Base-by-base conservation (phyloP, 139 green algal genomes). In the Haematococcus lacustris region DNA sequence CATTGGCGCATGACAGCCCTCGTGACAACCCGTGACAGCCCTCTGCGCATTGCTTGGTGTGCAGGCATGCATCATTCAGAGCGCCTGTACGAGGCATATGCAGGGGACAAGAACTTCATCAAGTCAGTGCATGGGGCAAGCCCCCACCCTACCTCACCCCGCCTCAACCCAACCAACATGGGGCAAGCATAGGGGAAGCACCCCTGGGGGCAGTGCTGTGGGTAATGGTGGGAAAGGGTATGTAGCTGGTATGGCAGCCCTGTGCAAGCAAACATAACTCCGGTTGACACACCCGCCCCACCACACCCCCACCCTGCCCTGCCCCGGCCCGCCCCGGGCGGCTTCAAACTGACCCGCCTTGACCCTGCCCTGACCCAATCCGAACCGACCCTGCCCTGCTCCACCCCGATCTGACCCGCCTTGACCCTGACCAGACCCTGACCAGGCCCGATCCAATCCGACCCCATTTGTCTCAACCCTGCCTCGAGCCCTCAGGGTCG, bases 61-160 rank as follows among this genome's bases (percentile, higher is more conserved):
- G n/a, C n/a, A n/a, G n/a, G 38, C 5, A 79, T 83, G 9, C 71
- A 89, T 41, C 93, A 98, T 78, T 90, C 83, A 21, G 75, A 81
- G 67, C 26, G n/a, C 9, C 68, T 97, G 35, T 76, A 88, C 70
- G 71, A 78, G 3, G 82, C 82, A 1, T 93, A 94, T 47, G 86
- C 82, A 6, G 88, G 91, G 0, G 93, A 98, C 76, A 97, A 97
- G 73, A 91, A 97, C 73, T 74, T 95, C 41, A 85, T 91, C 50
- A 76, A 70, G 32, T 89, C 64, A 17, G 78, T 68, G 3, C 5
- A 63, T 33, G 9, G 17, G 7, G 6, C 17, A 37, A 33, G 9
- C 7, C 9, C 17, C 7, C 9, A 33, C 9, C 21, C 17, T 13
- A 13, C 13, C 21, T 57, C 47, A 57, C 47, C 47, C 21, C 13